Evolutionary conservation across 805 yeast species (phyloP).

Genomic region (Kodamaea laetipori): DNA sequence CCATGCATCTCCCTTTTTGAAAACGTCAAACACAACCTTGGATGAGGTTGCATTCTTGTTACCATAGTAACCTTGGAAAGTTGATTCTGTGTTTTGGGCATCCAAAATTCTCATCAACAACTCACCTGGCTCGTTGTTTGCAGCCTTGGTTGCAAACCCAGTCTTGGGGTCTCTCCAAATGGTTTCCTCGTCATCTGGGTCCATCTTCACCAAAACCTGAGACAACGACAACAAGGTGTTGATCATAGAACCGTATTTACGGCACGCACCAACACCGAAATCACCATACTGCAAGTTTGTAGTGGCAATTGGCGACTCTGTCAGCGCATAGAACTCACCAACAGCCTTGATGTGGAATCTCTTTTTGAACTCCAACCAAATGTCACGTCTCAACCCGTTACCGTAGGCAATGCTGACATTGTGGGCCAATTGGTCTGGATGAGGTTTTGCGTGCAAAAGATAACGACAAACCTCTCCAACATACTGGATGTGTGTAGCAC

Average conservation of each 20-base stretch:
- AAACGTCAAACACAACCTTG: conserved; percentile 72
- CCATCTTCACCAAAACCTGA: conserved; percentile 70
- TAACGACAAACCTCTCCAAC: conserved; percentile 96
- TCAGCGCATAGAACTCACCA: conserved; percentile 92
- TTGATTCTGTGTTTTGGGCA: conserved; percentile 62
- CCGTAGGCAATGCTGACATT: conserved; percentile 75
- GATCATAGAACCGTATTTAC: conserved; percentile 69
- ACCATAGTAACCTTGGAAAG: conserved; percentile 89
- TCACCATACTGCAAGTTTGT: conserved; percentile 78
- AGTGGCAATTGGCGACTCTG: conserved; percentile 88
- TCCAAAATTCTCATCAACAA: conserved; percentile 73
- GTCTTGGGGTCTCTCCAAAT: conserved; percentile 66
- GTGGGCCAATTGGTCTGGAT: conserved; percentile 68
- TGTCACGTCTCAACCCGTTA: conserved; percentile 86
- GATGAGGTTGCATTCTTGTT: conserved; percentile 77
- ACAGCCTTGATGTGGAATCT: conserved; percentile 73
- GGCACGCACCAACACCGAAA: conserved; percentile 84
- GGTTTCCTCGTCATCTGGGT: conserved; percentile 73
- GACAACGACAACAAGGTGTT: conserved; percentile 51
- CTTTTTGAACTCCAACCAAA: conserved; percentile 79
- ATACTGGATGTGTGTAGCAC: conserved; percentile 83
- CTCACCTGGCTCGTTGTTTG: conserved; percentile 77
- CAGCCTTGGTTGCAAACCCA: conserved; percentile 62
- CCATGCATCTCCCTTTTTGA: conserved; percentile 87
- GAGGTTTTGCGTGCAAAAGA: conserved; percentile 62